These are phyloP conservation scores for Boletus bicolor DNA, from an alignment of 768 basidiomycete genomes.

Conservation along the genomic window DNA sequence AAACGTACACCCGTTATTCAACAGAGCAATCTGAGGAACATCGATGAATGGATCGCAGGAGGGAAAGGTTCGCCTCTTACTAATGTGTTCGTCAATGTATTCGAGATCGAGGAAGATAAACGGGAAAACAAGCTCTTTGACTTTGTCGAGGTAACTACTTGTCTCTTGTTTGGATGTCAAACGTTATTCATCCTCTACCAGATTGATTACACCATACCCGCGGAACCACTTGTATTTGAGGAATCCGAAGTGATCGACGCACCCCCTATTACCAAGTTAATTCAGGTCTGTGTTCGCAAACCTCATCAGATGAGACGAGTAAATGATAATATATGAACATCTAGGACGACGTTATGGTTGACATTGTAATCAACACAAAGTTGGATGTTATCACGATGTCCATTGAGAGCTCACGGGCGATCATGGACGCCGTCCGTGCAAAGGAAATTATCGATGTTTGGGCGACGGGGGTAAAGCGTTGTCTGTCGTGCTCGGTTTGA, in stretches of 20 bases:
- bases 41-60: slow-evolving; percentile 38
- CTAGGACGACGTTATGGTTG: slow-evolving; percentile 36
- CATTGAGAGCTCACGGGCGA: slow-evolving; percentile 17
- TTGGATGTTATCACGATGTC: slow-evolving; percentile 19
- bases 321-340: not conserved
- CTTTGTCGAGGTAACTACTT: slow-evolving; percentile 34
- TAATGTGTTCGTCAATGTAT: slow-evolving; percentile 45
- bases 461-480: slow-evolving; percentile 17
- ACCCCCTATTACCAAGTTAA: slow-evolving; percentile 21
- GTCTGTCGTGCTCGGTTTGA: slow-evolving; percentile 5
- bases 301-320: not conserved
- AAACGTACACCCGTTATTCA: slow-evolving; percentile 39
- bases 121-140: slow-evolving; percentile 23
- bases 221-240: slow-evolving; percentile 1
- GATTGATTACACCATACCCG: slow-evolving; percentile 38
- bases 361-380: slow-evolving; percentile 25
- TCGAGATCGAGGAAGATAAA: slow-evolving; percentile 32
- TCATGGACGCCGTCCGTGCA: slow-evolving; percentile 16
- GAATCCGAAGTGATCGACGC: slow-evolving; percentile 13
- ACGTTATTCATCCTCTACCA: slow-evolving; percentile 10
- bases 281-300: slow-evolving; percentile 23
- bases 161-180: not conserved
- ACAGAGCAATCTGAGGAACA: slow-evolving; percentile 36
- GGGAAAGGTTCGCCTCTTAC: slow-evolving; percentile 31
- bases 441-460: slow-evolving; percentile 19